A percentile compares a stretch with the other conserved stretches of the same genome.
Conservation (phyloP, 1,284 basidiomycete genomes). For the Trichosporon ovoides region DNA sequence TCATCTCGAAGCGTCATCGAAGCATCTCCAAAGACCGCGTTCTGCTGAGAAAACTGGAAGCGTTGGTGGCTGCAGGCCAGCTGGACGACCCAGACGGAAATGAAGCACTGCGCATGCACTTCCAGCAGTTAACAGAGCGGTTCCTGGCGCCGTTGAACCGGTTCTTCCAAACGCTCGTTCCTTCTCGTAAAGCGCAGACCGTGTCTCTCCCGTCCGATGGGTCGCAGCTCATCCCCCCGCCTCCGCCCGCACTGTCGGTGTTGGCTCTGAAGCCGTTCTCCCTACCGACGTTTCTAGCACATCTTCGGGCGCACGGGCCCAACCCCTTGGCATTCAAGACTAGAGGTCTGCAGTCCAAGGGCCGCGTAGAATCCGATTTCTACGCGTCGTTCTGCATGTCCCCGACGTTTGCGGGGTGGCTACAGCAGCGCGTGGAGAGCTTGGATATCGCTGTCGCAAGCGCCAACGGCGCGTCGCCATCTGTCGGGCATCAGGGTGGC, state of each 20-base stretch:
- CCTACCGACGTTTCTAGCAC: constrained; percentile 68
- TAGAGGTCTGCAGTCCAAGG: constrained; percentile 39
- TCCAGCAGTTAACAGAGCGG: constrained; percentile 78
- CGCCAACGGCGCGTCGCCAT: neutral
- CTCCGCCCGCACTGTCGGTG: constrained; percentile 10
- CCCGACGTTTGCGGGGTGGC: constrained; percentile 45
- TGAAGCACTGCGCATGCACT: constrained; percentile 69
- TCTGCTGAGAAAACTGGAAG: constrained; percentile 54
- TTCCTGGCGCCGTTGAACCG: constrained; percentile 88
- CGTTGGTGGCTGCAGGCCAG: constrained; percentile 39
- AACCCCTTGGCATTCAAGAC: constrained; percentile 66
- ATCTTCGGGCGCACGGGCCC: constrained; percentile 69
- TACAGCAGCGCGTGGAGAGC: constrained; percentile 32
- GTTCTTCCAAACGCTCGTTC: constrained; percentile 86
- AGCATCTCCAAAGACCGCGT: constrained; percentile 77
- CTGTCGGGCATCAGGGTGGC: neutral
- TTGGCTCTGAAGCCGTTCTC: constrained; percentile 67
- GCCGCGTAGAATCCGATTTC: constrained; percentile 47
- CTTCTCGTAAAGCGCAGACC: constrained; percentile 32
- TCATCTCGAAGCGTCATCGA: constrained; percentile 69
- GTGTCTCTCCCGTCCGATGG: constrained; percentile 7
- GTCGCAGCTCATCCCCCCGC: constrained; percentile 1
- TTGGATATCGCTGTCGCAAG: constrained; percentile 33
- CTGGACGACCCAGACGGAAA: constrained; percentile 53
- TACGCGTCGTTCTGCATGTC: constrained; percentile 47